Evolutionary conservation across 2,329 filamentous ascomycete species (phyloP).

Genomic region (Neonectria coccinea): DNA sequence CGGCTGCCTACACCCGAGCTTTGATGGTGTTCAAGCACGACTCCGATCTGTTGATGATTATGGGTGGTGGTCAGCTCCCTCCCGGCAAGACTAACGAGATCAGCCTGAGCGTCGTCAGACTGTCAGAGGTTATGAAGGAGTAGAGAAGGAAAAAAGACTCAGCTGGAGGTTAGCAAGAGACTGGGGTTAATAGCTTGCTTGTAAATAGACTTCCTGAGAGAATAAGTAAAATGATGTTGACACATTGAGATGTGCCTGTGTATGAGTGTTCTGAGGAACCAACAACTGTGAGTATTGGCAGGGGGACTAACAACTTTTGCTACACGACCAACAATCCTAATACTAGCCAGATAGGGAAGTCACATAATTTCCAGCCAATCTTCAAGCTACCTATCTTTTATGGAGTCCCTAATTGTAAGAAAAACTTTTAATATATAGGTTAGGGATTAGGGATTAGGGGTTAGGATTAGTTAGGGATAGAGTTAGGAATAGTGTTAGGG

Average conservation of each 20-base stretch:
- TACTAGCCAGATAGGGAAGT: too few relatives aligned
- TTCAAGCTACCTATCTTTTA: too few relatives aligned
- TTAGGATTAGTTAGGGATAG: too few relatives aligned
- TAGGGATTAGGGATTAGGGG: too few relatives aligned
- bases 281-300: too few relatives aligned
- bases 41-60: constrained; percentile 54
- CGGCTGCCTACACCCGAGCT: constrained; percentile 53
- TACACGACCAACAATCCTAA: too few relatives aligned
- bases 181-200: neutral
- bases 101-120: constrained; percentile 51
- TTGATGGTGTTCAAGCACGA: constrained; percentile 52
- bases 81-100: constrained; percentile 60
- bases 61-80: constrained; percentile 59
- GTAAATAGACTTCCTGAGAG: neutral
- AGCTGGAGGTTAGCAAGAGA: neutral
- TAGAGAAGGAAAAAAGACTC: constrained; percentile 4
- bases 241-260: neutral
- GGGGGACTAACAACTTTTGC: too few relatives aligned
- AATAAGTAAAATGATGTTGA: neutral
- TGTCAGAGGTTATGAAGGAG: constrained; percentile 45
- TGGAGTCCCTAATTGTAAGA: too few relatives aligned
- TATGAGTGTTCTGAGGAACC: too few relatives aligned
- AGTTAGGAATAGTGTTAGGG: too few relatives aligned
- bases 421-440: too few relatives aligned
- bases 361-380: too few relatives aligned